phyloP scores from a whole-genome alignment of 2,329 filamentous ascomycete species.

The Pseudohalonectria lignicola region DNA sequence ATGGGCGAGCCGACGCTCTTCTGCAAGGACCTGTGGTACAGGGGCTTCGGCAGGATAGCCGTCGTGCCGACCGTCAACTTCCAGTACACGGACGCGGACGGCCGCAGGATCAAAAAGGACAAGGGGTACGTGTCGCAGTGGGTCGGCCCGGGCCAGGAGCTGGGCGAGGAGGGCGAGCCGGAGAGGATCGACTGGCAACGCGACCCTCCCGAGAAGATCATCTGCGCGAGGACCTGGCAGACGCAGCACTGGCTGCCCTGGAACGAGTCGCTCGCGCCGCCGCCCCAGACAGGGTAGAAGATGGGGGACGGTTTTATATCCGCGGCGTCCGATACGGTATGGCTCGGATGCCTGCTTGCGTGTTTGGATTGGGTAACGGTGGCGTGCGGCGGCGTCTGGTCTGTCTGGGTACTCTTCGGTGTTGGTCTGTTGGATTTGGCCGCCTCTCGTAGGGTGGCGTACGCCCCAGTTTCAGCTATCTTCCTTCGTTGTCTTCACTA shows the following conservation, averaged over 20 bases:
- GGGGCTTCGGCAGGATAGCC: conserved; percentile 39
- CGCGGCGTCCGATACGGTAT: no score
- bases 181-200: conserved; percentile 27
- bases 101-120: conserved; percentile 30
- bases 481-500: no score
- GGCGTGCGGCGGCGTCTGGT: no score
- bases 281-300: no score
- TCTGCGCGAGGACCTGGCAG: conserved; percentile 32
- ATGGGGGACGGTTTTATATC: no score
- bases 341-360: no score
- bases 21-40: conserved; percentile 44
- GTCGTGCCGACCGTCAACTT: conserved; percentile 45
- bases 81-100: conserved; percentile 37
- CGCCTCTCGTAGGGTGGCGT: no score
- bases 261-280: no score
- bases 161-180: conserved; percentile 7
- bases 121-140: conserved; percentile 36
- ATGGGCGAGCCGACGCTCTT: conserved; percentile 45
- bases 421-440: no score
- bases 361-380: no score
- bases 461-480: no score
- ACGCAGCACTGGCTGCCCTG: conserved; percentile 29
- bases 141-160: conserved; percentile 13
- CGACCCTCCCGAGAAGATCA: conserved; percentile 32
- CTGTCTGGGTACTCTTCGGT: no score